Percentiles rank a stretch among this genome's conserved stretches.
Evolutionary conservation across 805 yeast genomes (phyloP).

Genomic region (Limtongia smithiae): DNA sequence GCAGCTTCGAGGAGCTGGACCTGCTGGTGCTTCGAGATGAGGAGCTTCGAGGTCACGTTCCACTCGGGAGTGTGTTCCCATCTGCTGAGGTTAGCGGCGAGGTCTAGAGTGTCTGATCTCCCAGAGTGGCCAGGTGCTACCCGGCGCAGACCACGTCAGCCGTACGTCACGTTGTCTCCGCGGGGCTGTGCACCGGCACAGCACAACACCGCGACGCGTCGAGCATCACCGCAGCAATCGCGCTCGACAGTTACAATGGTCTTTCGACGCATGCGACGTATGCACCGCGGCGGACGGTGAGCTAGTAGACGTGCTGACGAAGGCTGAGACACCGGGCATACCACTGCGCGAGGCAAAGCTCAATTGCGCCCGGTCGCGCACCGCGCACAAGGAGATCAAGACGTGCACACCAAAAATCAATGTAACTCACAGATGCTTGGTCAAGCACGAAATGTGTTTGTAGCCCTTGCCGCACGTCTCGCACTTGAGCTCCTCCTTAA

Average conservation of each 20-base stretch:
- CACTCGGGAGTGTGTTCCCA: constrained; percentile 97
- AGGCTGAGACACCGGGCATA: no score
- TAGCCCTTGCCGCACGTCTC: constrained; percentile 92
- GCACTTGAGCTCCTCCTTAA: constrained; percentile 79
- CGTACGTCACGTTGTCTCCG: no score
- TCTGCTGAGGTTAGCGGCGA: no score
- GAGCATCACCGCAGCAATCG: no score
- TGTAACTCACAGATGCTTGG: constrained; percentile 27
- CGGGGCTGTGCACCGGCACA: no score
- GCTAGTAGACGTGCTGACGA: no score
- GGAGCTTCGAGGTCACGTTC: constrained; percentile 76
- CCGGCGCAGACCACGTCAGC: not conserved
- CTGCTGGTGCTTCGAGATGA: constrained; percentile 84
- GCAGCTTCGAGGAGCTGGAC: constrained; percentile 66
- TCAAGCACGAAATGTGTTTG: constrained; percentile 55
- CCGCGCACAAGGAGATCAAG: not conserved
- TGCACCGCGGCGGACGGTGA: no score
- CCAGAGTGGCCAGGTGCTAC: not conserved
- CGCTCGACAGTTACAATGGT: no score
- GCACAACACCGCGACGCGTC: not conserved
- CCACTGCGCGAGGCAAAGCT: no score
- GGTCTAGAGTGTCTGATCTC: not conserved
- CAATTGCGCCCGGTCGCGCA: no score
- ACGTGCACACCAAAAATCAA: not conserved
- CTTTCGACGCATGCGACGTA: no score